Percentiles rank a stretch among this genome's conserved stretches.
Conservation (phyloP, 495 filamentous ascomycete species). For the Neurospora tetrasperma region DNA sequence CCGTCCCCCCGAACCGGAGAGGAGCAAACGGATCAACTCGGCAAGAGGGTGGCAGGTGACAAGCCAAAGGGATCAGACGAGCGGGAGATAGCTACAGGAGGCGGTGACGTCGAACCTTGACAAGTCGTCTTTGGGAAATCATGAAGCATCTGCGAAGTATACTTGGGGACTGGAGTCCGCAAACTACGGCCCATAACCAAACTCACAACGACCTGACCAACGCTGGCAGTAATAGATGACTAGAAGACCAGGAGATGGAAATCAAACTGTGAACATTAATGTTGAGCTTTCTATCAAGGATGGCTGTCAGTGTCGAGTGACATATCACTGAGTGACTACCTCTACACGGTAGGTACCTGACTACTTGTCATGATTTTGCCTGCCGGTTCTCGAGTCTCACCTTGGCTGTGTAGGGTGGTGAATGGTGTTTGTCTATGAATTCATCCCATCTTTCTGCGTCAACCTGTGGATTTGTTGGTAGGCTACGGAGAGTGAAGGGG, state of each 20-base stretch:
- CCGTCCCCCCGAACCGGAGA: background rate
- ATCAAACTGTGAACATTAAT: background rate
- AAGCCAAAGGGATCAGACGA: background rate
- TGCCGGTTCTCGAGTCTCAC: background rate
- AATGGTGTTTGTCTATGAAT: background rate
- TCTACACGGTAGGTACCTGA: background rate
- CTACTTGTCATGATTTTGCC: background rate
- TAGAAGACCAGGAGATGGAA: background rate
- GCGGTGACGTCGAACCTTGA: background rate
- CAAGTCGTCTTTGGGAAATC: background rate
- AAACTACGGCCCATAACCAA: background rate
- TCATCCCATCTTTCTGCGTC: background rate
- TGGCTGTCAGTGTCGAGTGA: background rate
- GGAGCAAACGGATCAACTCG: background rate
- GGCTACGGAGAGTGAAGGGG: background rate
- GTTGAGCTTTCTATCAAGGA: background rate
- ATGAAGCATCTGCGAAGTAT: background rate
- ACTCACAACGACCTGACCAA: background rate
- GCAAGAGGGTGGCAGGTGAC: background rate
- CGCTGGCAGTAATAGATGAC: background rate
- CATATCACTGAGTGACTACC: background rate
- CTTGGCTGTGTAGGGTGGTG: background rate
- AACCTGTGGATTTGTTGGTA: background rate
- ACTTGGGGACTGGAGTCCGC: background rate
- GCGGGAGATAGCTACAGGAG: background rate